Evolutionary conservation across 2,329 filamentous ascomycete genomes (phyloP).

Genomic region (Ceratocystis destructans): DNA sequence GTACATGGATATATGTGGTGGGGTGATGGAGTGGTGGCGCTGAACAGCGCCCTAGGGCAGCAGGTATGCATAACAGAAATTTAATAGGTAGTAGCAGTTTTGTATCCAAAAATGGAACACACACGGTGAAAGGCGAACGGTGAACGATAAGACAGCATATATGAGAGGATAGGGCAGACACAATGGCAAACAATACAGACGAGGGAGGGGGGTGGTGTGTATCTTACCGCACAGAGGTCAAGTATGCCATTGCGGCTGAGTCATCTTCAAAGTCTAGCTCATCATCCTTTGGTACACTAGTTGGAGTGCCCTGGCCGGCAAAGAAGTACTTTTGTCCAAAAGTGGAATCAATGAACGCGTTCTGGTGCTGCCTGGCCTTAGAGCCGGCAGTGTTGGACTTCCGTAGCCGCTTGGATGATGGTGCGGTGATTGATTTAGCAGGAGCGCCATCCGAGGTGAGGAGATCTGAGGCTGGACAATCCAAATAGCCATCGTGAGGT

Average conservation of each 20-base stretch:
- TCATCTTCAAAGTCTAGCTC: conserved; percentile 56
- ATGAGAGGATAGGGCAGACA: no score
- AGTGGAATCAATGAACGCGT: conserved; percentile 43
- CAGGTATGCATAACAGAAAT: not conserved
- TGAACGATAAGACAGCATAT: conserved; percentile 7
- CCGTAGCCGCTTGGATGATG: conserved; percentile 9
- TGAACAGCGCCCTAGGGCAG: no score
- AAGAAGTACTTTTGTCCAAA: conserved; percentile 63
- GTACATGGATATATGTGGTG: no score
- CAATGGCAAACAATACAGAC: no score
- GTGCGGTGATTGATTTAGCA: not conserved
- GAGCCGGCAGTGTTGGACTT: conserved; percentile 25
- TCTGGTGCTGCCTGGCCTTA: conserved; percentile 32
- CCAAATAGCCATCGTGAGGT: conserved; percentile 1
- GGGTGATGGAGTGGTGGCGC: no score
- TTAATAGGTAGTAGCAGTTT: not conserved
- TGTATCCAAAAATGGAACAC: not conserved
- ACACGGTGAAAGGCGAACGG: not conserved
- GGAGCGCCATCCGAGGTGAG: no score
- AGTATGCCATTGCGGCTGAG: conserved; percentile 54
- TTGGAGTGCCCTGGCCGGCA: conserved; percentile 42
- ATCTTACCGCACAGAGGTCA: conserved; percentile 55
- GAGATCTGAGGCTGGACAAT: not conserved
- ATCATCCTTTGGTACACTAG: conserved; percentile 35
- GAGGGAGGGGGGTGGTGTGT: not conserved